Percentiles rank a stretch among this genome's conserved stretches.
Conservation (phyloP, 495 filamentous ascomycete species). For the Podospora australis region DNA sequence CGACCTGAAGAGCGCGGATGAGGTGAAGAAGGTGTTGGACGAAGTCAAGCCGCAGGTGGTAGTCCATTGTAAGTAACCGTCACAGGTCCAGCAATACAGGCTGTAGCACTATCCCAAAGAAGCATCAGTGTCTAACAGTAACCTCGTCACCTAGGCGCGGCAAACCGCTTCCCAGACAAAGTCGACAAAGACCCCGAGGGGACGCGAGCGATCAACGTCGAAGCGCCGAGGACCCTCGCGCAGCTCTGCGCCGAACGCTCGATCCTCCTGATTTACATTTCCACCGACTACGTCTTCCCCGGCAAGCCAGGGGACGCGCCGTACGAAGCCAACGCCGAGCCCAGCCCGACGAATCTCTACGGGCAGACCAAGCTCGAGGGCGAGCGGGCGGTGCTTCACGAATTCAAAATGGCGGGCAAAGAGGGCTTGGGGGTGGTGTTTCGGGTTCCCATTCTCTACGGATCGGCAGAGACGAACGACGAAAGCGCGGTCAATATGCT, state of each 20-base stretch:
- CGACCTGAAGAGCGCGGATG: constrained; percentile 55
- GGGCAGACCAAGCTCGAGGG: constrained; percentile 84
- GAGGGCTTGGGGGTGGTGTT: constrained; percentile 60
- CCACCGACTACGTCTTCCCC: constrained; percentile 90
- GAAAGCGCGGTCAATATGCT: constrained; percentile 84
- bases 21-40: constrained; percentile 58
- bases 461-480: constrained; percentile 50
- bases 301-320: constrained; percentile 79
- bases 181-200: constrained; percentile 73
- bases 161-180: constrained; percentile 84
- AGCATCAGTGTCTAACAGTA: not conserved
- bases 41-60: constrained; percentile 70
- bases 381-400: constrained; percentile 64
- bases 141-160: constrained; percentile 46
- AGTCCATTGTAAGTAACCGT: constrained; percentile 62
- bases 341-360: constrained; percentile 76
- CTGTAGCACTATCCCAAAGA: not conserved
- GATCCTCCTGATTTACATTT: constrained; percentile 84
- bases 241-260: constrained; percentile 52
- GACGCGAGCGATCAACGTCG: constrained; percentile 68
- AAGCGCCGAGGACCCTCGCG: constrained; percentile 62
- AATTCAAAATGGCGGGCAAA: constrained; percentile 43
- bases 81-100: not conserved
- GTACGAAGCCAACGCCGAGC: constrained; percentile 59
- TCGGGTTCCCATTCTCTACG: constrained; percentile 86